These are phyloP conservation scores for Nadsonia commutata DNA, from an alignment of 1,139 yeast species.

Conservation along the genomic window DNA sequence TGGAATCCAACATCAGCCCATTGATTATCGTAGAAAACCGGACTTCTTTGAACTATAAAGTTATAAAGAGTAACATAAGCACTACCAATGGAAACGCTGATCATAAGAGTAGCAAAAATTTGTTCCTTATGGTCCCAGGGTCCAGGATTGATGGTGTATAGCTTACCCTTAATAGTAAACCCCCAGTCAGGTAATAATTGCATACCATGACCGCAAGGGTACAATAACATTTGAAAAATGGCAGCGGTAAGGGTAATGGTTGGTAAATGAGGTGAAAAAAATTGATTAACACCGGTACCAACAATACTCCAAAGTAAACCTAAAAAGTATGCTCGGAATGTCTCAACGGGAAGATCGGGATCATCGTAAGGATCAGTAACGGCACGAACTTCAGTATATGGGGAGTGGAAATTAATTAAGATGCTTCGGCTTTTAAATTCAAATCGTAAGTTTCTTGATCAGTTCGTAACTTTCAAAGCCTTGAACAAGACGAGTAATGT, in stretches of 20 bases:
- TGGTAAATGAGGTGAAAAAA: slow-evolving; percentile 44
- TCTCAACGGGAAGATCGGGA: slow-evolving; percentile 30
- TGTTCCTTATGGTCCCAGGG: slow-evolving; percentile 61
- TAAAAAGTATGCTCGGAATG: slow-evolving; percentile 40
- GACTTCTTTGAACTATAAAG: slow-evolving; percentile 19
- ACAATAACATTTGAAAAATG: slow-evolving; percentile 42
- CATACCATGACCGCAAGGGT: slow-evolving; percentile 33
- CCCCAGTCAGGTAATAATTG: slow-evolving; percentile 37
- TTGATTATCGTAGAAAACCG: slow-evolving; percentile 17
- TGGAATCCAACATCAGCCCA: slow-evolving; percentile 27
- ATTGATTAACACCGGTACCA: slow-evolving; percentile 43
- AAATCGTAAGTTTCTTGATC: slow-evolving; percentile 6
- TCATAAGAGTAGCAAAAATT: slow-evolving; percentile 39
- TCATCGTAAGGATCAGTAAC: slow-evolving; percentile 39
- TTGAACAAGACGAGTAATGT: not conserved
- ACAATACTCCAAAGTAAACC: slow-evolving; percentile 42
- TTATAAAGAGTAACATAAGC: slow-evolving; percentile 28
- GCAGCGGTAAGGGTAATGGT: slow-evolving; percentile 31
- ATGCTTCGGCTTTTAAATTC: slow-evolving; percentile 30
- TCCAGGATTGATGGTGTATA: slow-evolving; percentile 37
- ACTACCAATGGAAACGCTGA: slow-evolving; percentile 29
- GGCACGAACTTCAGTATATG: slow-evolving; percentile 52
- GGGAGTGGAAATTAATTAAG: slow-evolving; percentile 39
- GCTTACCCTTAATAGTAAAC: slow-evolving; percentile 26
- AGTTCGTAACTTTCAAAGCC: too few relatives aligned